Evolutionary conservation across 163 green algal species (phyloP), one percentile per base, ranked within the genome.

Genomic region (Scenedesmus sp.): DNA sequence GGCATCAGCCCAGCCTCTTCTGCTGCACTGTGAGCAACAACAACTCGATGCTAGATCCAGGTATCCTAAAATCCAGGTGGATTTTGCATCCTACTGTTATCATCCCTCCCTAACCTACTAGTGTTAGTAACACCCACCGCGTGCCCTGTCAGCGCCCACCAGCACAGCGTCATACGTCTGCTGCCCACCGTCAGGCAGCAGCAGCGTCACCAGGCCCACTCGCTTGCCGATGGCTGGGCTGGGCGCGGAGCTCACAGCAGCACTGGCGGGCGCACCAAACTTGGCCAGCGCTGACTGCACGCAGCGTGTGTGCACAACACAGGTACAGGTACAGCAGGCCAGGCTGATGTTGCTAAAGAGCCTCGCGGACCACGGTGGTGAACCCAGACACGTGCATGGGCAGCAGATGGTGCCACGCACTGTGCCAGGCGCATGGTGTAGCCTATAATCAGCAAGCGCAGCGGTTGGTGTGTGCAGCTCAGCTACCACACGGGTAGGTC

Each of bases 121-220:
- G 34, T 46, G 34, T 46, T 46, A 46, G 34, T 46, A 46, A 46
- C 20, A 55, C 86, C 20, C 59, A 91, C 87, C 87, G 15, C 94
- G 87, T 1, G 76, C 87, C 6, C 92, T 87, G 85, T 96, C 94
- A 4, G 93, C 93, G 16, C 94, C 93, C 70, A 96, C 94, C 52
- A 94, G 90, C 16, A 67, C 62, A n/a, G 90, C 90, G 56, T 97
- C 96, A 92, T 92, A 97, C 1, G 94, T 95, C 59, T 95, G 88
- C 88, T 96, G 93, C 64, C 87, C 88, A 0, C 94, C 94, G 64
- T 96, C 93, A 2, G 76, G 73, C 56, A 84, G 76, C 76, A 84
- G 76, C 76, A 84, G 76, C 76, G 94, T 94, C 52, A 98, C 93
- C 10, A 94, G 92, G 3, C 94, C 93, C 26, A 96, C 93, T 13